Base-by-base conservation (phyloP, 2,329 filamentous ascomycete genomes). In the Talaromyces sp. region DNA sequence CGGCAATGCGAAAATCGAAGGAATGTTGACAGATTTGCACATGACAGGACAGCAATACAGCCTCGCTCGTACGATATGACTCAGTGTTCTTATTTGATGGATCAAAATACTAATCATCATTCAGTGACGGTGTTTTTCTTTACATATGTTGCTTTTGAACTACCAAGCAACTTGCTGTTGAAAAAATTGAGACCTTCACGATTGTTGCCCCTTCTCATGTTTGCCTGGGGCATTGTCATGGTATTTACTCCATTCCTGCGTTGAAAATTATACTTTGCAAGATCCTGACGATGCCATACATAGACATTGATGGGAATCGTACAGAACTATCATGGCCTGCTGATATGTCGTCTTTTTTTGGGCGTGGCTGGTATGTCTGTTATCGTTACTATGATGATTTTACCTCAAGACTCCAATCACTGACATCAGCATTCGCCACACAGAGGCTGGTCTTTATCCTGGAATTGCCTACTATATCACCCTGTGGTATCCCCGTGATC, bases 401-500 rank as follows among this genome's bases (percentile, higher is more conserved):
- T 39, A 10, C 11, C 2, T 3, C 7, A 7, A 31, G 33, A 7
- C 52, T 56, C 10, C 10, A 45, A 43, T 31, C 7, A 17, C 59
- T 61, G 43, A 61, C 43, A 37, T 61, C 3, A 27, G 11, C 10
- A 11, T n/a, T 49, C 27, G 50, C 8, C 59, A 37, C 33, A 27
- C 41, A 64, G 82, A 85, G 69, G 80, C 82, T 69, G 78, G 74
- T 1, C 80, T 79, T 66, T 82, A 76, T 1, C 77, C 78, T 1
- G 77, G 77, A 31, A 78, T 84, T 17, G 81, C 82, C 0, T 85
- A 82, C 60, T 71, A 85, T 17, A 74, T 86, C 0, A 83, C 82
- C 0, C 86, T 86, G 72, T 87, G 88, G 76, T 89, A 88, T 70
- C 80, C 84, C 5, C 78, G 86, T 13, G 78, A 84, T 45, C 84